phyloP scores from a whole-genome alignment of 1,284 basidiomycete genomes.

The Melampsora larici-populina region DNA sequence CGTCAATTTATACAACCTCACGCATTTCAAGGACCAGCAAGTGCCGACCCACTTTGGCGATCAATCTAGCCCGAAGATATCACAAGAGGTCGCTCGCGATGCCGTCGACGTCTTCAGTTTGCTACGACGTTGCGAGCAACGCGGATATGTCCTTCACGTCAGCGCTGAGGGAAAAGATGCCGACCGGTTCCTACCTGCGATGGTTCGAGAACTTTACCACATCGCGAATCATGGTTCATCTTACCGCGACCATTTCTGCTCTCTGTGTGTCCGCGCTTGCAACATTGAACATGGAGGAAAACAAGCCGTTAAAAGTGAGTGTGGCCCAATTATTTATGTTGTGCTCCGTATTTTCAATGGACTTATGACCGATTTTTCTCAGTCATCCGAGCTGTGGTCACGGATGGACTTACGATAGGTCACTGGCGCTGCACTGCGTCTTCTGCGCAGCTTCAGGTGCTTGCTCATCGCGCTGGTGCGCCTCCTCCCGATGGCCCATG shows the following conservation, averaged over 20 bases:
- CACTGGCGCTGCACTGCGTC: background rate
- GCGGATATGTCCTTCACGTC: background rate
- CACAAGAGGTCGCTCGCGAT: too few species aligned
- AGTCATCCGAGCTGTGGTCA: too few species aligned
- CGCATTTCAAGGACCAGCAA: background rate
- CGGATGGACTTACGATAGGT: background rate
- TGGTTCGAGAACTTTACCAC: too few species aligned
- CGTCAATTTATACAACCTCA: background rate
- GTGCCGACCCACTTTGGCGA: background rate
- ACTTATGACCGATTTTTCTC: background rate
- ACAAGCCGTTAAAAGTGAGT: background rate
- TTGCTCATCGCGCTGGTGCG: background rate
- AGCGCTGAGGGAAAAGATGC: too few species aligned
- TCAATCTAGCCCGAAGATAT: too few species aligned
- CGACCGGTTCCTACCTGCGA: too few species aligned
- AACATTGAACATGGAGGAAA: too few species aligned
- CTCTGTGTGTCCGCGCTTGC: too few species aligned
- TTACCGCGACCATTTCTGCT: background rate
- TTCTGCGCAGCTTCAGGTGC: background rate
- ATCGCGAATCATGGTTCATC: background rate
- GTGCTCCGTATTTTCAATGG: background rate
- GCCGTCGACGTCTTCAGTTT: background rate
- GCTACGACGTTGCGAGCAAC: background rate
- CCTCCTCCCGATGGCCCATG: background rate
- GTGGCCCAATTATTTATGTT: background rate